Evolutionary conservation across 306 rosid species (phyloP).

Genomic region (Notholithocarpus densiflorus): DNA sequence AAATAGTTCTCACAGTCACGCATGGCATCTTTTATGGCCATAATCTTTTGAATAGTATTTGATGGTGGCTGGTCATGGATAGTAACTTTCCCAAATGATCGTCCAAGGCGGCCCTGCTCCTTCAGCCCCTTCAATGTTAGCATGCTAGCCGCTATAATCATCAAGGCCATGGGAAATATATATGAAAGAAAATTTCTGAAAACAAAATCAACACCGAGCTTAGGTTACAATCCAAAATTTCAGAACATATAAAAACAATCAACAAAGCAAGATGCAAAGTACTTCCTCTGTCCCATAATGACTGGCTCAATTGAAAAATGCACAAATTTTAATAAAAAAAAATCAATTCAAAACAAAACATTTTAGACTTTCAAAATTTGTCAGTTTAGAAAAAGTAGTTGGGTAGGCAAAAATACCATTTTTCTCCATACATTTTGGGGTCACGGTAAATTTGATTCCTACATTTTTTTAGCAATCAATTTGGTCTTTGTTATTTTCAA

Average conservation of each 20-base stretch:
- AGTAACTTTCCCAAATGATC: conserved; percentile 73
- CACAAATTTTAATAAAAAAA: background rate
- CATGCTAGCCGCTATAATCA: conserved; percentile 70
- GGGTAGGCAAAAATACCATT: no score
- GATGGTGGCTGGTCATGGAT: conserved; percentile 94
- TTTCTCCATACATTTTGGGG: no score
- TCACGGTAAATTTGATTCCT: no score
- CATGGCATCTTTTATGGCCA: conserved; percentile 94
- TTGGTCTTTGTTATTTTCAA: no score
- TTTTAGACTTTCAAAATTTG: background rate
- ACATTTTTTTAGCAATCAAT: no score
- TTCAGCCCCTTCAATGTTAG: conserved; percentile 76
- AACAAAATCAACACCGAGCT: conserved; percentile 30
- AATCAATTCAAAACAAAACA: background rate
- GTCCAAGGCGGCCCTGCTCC: conserved; percentile 97
- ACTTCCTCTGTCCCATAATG: background rate
- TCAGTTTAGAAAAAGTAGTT: no score
- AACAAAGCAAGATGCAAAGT: background rate
- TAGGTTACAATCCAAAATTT: background rate
- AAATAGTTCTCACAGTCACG: conserved; percentile 67
- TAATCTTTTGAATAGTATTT: conserved; percentile 87
- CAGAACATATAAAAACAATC: background rate
- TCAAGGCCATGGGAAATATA: conserved; percentile 63
- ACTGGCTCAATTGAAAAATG: background rate
- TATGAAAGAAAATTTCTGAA: conserved; percentile 80